Evolutionary conservation across 2,329 filamentous ascomycete genomes (phyloP).

Genomic region (Herpotrichia juniperi): DNA sequence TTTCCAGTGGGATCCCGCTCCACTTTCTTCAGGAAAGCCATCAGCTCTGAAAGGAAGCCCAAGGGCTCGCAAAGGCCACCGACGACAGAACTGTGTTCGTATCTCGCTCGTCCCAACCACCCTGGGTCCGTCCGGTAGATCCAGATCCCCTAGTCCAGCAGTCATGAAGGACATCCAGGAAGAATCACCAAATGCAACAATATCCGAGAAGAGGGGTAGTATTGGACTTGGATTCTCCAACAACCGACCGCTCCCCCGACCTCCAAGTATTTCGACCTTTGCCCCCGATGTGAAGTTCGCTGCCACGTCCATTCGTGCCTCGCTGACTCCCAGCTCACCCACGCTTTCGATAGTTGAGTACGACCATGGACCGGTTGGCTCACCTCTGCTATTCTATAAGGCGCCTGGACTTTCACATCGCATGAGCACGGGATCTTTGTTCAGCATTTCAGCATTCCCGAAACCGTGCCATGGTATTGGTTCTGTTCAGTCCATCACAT

Average conservation of each 20-base stretch:
- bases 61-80: conserved; percentile 51
- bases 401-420: conserved; percentile 7
- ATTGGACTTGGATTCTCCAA: conserved; percentile 22
- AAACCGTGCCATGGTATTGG: conserved; percentile 88
- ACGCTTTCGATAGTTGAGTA: conserved; percentile 45
- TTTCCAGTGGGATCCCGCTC: conserved; percentile 52
- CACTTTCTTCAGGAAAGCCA: conserved; percentile 44
- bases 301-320: conserved; percentile 41
- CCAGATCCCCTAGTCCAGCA: conserved; percentile 42
- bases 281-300: conserved; percentile 43
- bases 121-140: conserved; percentile 44
- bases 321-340: conserved; percentile 49
- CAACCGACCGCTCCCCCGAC: conserved; percentile 27
- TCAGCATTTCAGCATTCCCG: conserved; percentile 58
- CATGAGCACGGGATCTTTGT: conserved; percentile 33
- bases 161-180: conserved; percentile 47
- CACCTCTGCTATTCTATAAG: conserved; percentile 11
- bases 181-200: conserved; percentile 31
- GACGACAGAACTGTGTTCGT: conserved; percentile 52
- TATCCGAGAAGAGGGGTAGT: conserved; percentile 9
- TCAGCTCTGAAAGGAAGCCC: conserved; percentile 54
- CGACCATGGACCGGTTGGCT: conserved; percentile 28
- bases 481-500: conserved; percentile 57
- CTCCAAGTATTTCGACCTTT: conserved; percentile 38
- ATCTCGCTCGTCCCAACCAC: conserved; percentile 52